Base-by-base conservation (phyloP, 1,139 yeast species). In the Suhomyces bribrorum region DNA sequence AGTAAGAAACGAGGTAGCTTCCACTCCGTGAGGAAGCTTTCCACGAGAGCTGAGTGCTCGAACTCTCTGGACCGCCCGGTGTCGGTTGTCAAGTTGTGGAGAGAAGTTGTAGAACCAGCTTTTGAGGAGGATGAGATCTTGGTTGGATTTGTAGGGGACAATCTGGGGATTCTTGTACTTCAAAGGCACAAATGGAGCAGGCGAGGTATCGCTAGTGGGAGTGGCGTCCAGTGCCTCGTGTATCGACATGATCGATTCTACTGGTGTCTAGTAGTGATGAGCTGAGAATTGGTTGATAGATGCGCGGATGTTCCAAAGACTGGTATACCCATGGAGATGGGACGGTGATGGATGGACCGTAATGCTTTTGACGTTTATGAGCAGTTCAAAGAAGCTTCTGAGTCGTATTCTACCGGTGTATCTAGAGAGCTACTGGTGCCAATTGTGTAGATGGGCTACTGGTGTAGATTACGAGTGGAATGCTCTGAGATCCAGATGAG, bases 1-100 rank as follows among this genome's bases (percentile, higher is more conserved):
- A 0, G 82, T 75, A 12, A 89, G 54, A 34, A 77, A 63, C 0
- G 84, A 73, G 0, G 96, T 88, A 23, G 82, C 67, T 39, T 69
- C 75, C 18, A 72, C 56, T 2, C 70, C 75, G 49, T 72, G 77
- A 3, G 77, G 77, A n/a, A 72, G 40, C 44, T 57, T 61, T 9
- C 75, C 76, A 39, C 76, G 53, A 5, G 73, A 61, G 15, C 53
- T 50, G 31, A 67, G 52, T 1, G 68, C 66, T 36, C 61, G 58
- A 3, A 85, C 94, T 37, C 77, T 58, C 14, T 54, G 53, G 30
- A 81, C 66, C 7, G 73, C 77, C 30, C 60, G 46, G 24, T 26
- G 40, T 42, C 64, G 51, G 14, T 44, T 38, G 35, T 67, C 75
- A 2, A 42, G 46, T 4, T 45, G 34, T 1, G 47, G 56, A 16